Evolutionary conservation across 2,329 filamentous ascomycete genomes (phyloP).

Genomic region (Zymoseptoria ardabiliae): DNA sequence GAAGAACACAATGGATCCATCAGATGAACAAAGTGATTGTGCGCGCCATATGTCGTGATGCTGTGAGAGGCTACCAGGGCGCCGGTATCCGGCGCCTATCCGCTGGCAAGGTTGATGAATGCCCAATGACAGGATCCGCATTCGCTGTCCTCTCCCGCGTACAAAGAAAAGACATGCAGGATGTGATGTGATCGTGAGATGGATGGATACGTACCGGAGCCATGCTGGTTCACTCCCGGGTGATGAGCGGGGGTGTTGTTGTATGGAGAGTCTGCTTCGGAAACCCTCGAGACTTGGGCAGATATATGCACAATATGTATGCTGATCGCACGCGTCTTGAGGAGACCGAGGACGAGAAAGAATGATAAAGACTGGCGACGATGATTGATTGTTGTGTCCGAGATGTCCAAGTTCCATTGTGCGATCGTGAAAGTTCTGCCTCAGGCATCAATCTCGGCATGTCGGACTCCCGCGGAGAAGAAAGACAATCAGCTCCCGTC

Average conservation of each 20-base stretch:
- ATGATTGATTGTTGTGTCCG: neutral
- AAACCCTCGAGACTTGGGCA: neutral
- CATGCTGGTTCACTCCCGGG: neutral
- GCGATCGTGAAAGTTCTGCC: neutral
- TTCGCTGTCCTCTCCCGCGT: neutral
- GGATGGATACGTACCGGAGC: neutral
- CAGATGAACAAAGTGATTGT: too few species aligned
- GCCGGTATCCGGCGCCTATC: neutral
- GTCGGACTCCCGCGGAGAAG: conserved; percentile 6
- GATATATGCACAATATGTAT: neutral
- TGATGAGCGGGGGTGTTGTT: neutral
- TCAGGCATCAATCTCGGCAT: conserved; percentile 1
- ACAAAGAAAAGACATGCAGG: neutral
- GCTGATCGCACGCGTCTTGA: neutral
- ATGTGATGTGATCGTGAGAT: too few species aligned
- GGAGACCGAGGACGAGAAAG: neutral
- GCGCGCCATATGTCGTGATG: neutral
- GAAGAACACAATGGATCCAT: neutral
- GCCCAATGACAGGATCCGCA: neutral
- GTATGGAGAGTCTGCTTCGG: neutral
- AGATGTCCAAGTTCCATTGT: neutral
- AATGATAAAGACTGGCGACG: too few species aligned
- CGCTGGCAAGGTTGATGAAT: neutral
- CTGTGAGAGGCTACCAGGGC: conserved; percentile 4
- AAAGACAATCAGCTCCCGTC: neutral